Base-by-base conservation (phyloP, 1,284 basidiomycete species). In the Pyrrhoderma lamaoense region DNA sequence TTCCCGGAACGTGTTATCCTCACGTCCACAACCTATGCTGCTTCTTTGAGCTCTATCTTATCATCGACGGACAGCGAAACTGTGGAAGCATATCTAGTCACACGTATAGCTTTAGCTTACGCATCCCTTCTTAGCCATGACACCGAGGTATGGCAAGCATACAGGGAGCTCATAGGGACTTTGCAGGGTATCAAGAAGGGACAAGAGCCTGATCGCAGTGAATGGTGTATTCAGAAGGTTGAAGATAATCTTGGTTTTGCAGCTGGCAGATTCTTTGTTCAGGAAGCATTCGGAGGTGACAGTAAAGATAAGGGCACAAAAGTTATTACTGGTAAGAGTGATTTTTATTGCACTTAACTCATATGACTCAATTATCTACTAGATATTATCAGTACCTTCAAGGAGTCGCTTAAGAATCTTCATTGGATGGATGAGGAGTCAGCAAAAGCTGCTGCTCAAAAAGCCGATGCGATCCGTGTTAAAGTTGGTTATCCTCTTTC, bases 351-450 rank as follows among this genome's bases (percentile, higher is more conserved):
- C 3, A 43, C 18, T 42, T 25, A 7, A 14, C 36, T 34, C n/a
- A 16, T 14, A 8, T 40, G 21, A 40, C 38, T 40, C 38, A 40
- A 18, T 8, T 40, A 5, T 16, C 19, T 14, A 16, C 14, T 55
- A 82, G 87, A 87, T 51, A 89, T 97, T 59, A 82, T 98, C 52
- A 66, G 77, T 16, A 76, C 92, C 0, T 99, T 98, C 76, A 85
- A 93, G 65, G 69, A 70, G 21, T 91, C 91, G 13, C 71, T 98
- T 9, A 70, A 76, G 11, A 68, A 80, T 51, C 76, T 98, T 48
- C 75, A 84, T 42, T 99, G 95, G 95, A 92, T 99, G 85, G 95
- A 99, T 65, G 67, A 83, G 43, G 69, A 84, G 61, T 93, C 92
- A 7, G 84, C 89, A 16, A 71, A 74, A 36, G 88, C 84, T 49